Percentiles rank a stretch among this genome's conserved stretches.
These are phyloP conservation scores for Phragmites australis DNA, from an alignment of 176 grass and related monocot genomes.

Conservation along the genomic window DNA sequence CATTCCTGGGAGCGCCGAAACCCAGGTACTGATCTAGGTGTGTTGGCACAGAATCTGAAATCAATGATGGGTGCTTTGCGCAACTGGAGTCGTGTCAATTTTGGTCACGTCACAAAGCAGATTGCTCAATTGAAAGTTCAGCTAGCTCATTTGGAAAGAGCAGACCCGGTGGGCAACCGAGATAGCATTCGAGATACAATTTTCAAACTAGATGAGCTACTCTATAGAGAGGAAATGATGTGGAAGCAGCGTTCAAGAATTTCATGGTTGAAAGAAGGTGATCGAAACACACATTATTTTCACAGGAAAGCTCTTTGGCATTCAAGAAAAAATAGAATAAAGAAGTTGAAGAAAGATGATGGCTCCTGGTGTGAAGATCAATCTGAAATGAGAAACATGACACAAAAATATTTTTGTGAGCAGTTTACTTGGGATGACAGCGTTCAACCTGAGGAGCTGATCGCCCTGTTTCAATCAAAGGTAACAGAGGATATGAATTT, in stretches of 20 bases:
- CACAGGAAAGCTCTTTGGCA: not conserved
- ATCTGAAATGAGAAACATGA: rapidly evolving
- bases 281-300: not conserved
- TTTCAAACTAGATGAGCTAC: not conserved
- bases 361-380: rapidly evolving
- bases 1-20: too few species aligned
- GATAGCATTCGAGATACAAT: too few species aligned
- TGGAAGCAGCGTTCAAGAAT: not conserved
- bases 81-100: too few species aligned
- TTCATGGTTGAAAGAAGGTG: not conserved
- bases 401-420: not conserved
- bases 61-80: too few species aligned
- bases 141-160: rapidly evolving
- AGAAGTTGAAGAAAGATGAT: not conserved
- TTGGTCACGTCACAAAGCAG: too few species aligned
- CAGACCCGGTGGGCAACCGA: rapidly evolving
- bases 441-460: too few species aligned
- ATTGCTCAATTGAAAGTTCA: not conserved
- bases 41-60: too few species aligned
- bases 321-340: not conserved
- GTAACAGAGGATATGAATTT: not conserved
- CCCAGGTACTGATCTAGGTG: too few species aligned
- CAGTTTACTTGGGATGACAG: not conserved
- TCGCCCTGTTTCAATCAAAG: not conserved
- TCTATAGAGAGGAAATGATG: not conserved